Evolutionary conservation across 1,139 yeast species (phyloP).

Genomic region (Candida sp.): DNA sequence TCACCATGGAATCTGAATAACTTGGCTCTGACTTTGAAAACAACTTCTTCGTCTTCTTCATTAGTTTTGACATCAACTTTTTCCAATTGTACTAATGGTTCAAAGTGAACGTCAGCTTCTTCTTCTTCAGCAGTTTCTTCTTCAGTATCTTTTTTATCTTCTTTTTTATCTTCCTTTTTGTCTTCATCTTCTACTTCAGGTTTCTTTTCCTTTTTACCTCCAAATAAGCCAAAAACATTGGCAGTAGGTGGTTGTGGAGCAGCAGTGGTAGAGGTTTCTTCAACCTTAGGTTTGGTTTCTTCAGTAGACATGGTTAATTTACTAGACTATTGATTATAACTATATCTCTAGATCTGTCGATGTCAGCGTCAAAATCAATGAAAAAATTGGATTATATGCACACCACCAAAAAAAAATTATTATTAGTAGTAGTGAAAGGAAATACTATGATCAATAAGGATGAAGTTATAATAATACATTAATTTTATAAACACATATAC

Average conservation of each 20-base stretch:
- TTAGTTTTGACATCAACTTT: conserved; percentile 96
- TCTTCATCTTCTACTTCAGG: conserved; percentile 31
- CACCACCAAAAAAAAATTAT: background rate
- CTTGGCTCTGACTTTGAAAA: conserved; percentile 90
- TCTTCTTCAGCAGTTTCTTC: conserved; percentile 75
- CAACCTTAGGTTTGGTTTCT: conserved; percentile 30
- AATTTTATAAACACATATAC: too few relatives aligned
- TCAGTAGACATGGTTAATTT: conserved; percentile 37
- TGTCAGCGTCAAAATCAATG: background rate
- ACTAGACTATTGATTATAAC: background rate
- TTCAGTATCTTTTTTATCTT: conserved; percentile 27
- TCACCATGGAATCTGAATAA: conserved; percentile 85
- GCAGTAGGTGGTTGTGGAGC: conserved; percentile 60
- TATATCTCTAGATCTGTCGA: background rate
- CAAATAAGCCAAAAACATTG: conserved; percentile 87
- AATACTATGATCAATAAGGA: too few relatives aligned
- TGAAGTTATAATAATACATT: too few relatives aligned
- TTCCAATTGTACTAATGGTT: conserved; percentile 92
- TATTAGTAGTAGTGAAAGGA: too few relatives aligned
- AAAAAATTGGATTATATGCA: background rate
- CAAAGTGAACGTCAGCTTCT: conserved; percentile 93
- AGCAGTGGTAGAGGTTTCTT: conserved; percentile 14
- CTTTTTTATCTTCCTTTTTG: conserved; percentile 26
- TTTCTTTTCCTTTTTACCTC: conserved; percentile 72
- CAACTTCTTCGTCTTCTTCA: conserved; percentile 92